A percentile compares a stretch with the other conserved stretches of the same genome.
These are phyloP conservation scores for Aspergillus costaricaensis DNA, from an alignment of 2,329 filamentous ascomycete species.

Conservation along the genomic window DNA sequence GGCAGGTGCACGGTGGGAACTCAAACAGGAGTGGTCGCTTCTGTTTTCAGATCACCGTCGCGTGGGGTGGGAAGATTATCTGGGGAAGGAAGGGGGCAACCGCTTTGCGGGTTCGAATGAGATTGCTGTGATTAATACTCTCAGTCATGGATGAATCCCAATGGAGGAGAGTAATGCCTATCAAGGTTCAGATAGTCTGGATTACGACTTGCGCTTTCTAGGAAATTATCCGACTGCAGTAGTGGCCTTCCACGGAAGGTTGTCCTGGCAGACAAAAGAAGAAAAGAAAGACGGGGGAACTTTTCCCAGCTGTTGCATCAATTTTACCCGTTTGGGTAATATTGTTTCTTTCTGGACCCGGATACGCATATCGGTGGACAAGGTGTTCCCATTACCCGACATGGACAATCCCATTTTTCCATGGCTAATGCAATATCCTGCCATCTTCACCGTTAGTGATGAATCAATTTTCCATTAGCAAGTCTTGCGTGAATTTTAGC, in stretches of 20 bases:
- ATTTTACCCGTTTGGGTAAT: constrained; percentile 5
- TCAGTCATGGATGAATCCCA: background rate
- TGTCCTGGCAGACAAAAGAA: background rate
- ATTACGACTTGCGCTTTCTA: background rate
- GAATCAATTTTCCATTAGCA: background rate
- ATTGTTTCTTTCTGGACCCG: background rate
- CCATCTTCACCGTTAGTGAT: background rate
- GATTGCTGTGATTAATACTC: constrained; percentile 15
- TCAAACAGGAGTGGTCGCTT: background rate
- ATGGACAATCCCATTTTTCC: background rate
- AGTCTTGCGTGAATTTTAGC: background rate
- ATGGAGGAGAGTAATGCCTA: background rate
- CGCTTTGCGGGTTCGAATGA: constrained; percentile 11
- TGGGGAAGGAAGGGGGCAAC: constrained; percentile 22
- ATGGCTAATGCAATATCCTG: background rate
- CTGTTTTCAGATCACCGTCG: constrained; percentile 17
- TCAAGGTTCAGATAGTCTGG: background rate
- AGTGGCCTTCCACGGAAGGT: background rate
- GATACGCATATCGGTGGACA: too few relatives aligned
- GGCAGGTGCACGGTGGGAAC: background rate
- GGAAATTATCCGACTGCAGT: constrained; percentile 1
- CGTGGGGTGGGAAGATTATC: constrained; percentile 24
- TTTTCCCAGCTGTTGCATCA: background rate
- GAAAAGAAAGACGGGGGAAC: background rate
- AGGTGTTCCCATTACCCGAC: background rate